Conservation (phyloP, 2,329 filamentous ascomycete species). For the Huntiella decipiens region DNA sequence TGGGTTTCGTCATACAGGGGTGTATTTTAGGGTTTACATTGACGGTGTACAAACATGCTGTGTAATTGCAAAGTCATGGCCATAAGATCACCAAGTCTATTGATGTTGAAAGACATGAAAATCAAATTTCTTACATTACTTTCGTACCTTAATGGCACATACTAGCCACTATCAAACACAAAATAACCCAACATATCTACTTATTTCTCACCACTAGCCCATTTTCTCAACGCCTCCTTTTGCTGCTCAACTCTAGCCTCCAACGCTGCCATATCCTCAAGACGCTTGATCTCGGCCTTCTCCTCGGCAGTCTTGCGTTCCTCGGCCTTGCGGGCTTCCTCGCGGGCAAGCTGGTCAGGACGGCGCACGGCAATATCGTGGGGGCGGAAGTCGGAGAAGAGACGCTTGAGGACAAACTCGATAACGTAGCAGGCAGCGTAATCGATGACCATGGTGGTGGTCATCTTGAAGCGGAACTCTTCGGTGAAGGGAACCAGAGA, state of each 20-base stretch:
- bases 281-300: constrained; percentile 26
- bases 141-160: no score
- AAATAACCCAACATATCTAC: constrained; percentile 40
- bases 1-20: no score
- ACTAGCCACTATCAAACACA: no score
- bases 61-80: no score
- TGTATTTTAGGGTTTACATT: no score
- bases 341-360: constrained; percentile 63
- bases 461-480: constrained; percentile 81
- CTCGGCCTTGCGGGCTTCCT: constrained; percentile 30
- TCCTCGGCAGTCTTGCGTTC: constrained; percentile 22
- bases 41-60: no score
- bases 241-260: constrained; percentile 38
- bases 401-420: constrained; percentile 64
- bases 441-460: constrained; percentile 67
- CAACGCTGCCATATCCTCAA: constrained; percentile 38
- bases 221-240: constrained; percentile 27
- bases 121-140: background rate
- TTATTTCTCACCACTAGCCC: constrained; percentile 20
- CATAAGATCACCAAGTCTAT: no score
- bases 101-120: no score
- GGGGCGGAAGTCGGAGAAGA: constrained; percentile 81
- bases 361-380: constrained; percentile 82
- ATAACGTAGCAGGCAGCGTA: constrained; percentile 74
- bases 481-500: constrained; percentile 75